These are phyloP conservation scores for Nitzschia sp. DNA, from an alignment of 108 stramenopile species.

Conservation along the genomic window DNA sequence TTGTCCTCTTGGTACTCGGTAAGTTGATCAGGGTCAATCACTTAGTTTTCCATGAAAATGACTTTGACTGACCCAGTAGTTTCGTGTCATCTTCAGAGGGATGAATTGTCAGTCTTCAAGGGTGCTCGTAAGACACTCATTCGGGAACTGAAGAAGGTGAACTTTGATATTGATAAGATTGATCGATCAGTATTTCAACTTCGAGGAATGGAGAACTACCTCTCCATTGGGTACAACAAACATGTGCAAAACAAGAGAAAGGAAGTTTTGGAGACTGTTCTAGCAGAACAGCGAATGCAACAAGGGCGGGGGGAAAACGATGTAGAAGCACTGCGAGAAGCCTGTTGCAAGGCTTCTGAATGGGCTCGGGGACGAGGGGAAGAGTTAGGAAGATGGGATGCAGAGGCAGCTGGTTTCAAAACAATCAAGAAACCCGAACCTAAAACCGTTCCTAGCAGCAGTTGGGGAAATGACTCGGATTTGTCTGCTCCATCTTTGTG, in stretches of 20 bases:
- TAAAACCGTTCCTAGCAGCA: not conserved
- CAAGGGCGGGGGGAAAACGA: not conserved
- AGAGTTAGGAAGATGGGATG: slow-evolving; percentile 25
- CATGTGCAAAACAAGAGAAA: slow-evolving; percentile 24
- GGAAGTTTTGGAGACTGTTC: slow-evolving; percentile 19
- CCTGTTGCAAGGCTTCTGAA: slow-evolving; percentile 9
- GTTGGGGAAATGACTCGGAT: slow-evolving; percentile 16
- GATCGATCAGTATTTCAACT: slow-evolving; percentile 17
- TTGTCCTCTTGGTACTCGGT: slow-evolving; percentile 23
- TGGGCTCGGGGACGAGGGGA: slow-evolving; percentile 24
- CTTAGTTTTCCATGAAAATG: not conserved
- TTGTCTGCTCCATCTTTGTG: slow-evolving; percentile 9
- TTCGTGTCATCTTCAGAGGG: not conserved
- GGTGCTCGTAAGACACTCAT: slow-evolving; percentile 18
- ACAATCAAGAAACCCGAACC: not conserved
- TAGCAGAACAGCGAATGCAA: slow-evolving; percentile 22
- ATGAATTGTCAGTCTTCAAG: slow-evolving; percentile 27
- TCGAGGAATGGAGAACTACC: slow-evolving; percentile 30
- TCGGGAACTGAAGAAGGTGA: slow-evolving; percentile 14
- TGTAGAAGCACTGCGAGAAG: slow-evolving; percentile 11
- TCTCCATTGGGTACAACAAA: slow-evolving; percentile 25
- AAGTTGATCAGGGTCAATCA: not conserved
- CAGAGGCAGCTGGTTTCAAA: slow-evolving; percentile 1
- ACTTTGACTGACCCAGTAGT: not conserved
- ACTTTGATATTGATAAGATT: slow-evolving; percentile 20